A percentile compares a stretch with the other conserved stretches of the same genome.
Evolutionary conservation across 2,329 filamentous ascomycete species (phyloP).

Genomic region (Akanthomyces muscarius): DNA sequence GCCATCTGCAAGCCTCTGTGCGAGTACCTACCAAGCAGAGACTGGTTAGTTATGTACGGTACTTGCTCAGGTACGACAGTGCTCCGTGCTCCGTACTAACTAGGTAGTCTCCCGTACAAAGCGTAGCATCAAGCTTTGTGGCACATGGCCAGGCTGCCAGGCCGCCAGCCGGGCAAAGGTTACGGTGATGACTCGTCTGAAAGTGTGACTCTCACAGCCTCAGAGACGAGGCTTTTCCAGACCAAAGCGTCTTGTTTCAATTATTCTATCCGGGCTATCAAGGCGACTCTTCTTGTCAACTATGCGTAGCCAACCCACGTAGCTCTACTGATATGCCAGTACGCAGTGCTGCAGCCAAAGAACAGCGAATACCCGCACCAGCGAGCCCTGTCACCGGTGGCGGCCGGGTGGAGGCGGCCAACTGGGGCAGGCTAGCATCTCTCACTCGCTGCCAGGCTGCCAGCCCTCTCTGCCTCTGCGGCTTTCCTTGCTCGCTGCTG

Average conservation of each 20-base stretch:
- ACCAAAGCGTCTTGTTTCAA: not conserved
- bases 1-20: constrained; percentile 7
- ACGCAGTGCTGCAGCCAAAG: not conserved
- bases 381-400: not conserved
- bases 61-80: not conserved
- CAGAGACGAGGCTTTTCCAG: too few relatives aligned
- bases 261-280: too few relatives aligned
- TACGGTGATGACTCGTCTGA: not conserved
- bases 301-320: not conserved
- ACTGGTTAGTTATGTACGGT: not conserved
- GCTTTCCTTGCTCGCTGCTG: not conserved
- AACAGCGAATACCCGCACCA: not conserved
- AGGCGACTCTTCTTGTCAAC: not conserved
- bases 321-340: not conserved
- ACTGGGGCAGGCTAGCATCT: constrained; percentile 5
- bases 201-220: not conserved
- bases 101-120: not conserved
- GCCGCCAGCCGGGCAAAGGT: not conserved
- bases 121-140: constrained; percentile 1
- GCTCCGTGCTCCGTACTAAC: too few relatives aligned
- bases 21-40: not conserved
- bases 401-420: not conserved
- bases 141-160: constrained; percentile 1
- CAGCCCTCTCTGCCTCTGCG: not conserved
- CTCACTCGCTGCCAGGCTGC: not conserved